Conservation (phyloP, 495 filamentous ascomycete species). For the Talaromyces adpressus region DNA sequence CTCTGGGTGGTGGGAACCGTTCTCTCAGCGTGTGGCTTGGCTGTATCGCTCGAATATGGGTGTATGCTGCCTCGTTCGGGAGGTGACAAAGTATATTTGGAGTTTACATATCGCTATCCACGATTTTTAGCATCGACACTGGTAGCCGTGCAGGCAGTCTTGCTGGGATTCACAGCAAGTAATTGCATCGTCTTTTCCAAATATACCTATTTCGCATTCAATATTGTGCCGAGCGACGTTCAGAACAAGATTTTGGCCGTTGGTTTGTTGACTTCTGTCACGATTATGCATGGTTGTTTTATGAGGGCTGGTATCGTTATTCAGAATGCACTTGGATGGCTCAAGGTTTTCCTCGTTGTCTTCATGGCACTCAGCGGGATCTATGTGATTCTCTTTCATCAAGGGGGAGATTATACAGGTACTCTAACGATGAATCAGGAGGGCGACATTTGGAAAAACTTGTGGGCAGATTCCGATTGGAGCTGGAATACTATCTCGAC, state of each 20-base stretch:
- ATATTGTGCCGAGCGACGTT: constrained; percentile 24
- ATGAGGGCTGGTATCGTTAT: constrained; percentile 31
- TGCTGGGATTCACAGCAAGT: constrained; percentile 59
- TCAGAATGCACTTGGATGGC: constrained; percentile 40
- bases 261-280: constrained; percentile 27
- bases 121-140: constrained; percentile 63
- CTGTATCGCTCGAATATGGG: constrained; percentile 60
- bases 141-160: constrained; percentile 58
- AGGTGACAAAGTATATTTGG: constrained; percentile 71
- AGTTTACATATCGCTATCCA: constrained; percentile 64
- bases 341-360: constrained; percentile 40
- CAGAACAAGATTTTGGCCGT: constrained; percentile 30
- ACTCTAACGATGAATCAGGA: background rate
- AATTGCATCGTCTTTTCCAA: constrained; percentile 40
- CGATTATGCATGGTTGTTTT: constrained; percentile 32
- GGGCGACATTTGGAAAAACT: constrained; percentile 20
- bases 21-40: constrained; percentile 52
- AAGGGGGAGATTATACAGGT: background rate
- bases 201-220: constrained; percentile 35
- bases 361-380: constrained; percentile 38
- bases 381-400: constrained; percentile 30
- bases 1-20: constrained; percentile 60
- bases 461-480: constrained; percentile 41
- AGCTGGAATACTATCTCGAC: constrained; percentile 49
- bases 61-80: constrained; percentile 67